Percentiles rank a stretch among this genome's conserved stretches.
phyloP scores from a whole-genome alignment of 2,329 filamentous ascomycete genomes.

The Pochonia chlamydosporia region DNA sequence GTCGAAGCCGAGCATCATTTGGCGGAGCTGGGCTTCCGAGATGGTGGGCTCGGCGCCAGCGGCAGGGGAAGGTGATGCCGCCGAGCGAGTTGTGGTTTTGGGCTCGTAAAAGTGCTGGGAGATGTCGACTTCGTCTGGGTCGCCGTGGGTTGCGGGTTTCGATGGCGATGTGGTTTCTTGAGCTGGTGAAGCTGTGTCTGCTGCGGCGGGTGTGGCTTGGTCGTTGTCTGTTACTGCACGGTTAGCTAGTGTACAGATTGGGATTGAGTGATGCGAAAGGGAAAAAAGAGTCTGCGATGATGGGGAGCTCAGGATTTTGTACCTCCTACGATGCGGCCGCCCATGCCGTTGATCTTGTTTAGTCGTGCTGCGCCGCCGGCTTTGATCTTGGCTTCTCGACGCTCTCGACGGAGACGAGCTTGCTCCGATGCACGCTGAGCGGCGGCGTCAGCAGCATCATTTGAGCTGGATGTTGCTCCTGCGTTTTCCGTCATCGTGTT shows the following conservation, averaged over 20 bases:
- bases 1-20: constrained; percentile 58
- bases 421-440: constrained; percentile 54
- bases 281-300: too few relatives aligned
- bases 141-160: constrained; percentile 36
- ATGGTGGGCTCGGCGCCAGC: constrained; percentile 32
- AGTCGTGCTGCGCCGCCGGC: constrained; percentile 64
- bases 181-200: background rate
- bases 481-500: constrained; percentile 33
- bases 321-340: constrained; percentile 34
- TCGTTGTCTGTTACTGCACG: constrained; percentile 1
- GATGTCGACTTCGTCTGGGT: constrained; percentile 74
- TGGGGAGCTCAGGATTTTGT: background rate
- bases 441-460: constrained; percentile 38
- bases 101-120: constrained; percentile 67
- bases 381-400: constrained; percentile 72
- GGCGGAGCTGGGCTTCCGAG: constrained; percentile 56
- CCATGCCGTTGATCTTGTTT: constrained; percentile 69
- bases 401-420: constrained; percentile 70
- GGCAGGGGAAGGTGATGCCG: constrained; percentile 19
- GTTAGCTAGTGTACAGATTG: background rate
- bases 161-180: background rate
- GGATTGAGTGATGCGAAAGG: too few relatives aligned
- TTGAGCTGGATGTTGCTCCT: constrained; percentile 19
- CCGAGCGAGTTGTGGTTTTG: constrained; percentile 25
- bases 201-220: constrained; percentile 2